Percentiles rank a stretch among this genome's conserved stretches.
Conservation (phyloP, 805 yeast species). For the Cyberlindnera saturnus region DNA sequence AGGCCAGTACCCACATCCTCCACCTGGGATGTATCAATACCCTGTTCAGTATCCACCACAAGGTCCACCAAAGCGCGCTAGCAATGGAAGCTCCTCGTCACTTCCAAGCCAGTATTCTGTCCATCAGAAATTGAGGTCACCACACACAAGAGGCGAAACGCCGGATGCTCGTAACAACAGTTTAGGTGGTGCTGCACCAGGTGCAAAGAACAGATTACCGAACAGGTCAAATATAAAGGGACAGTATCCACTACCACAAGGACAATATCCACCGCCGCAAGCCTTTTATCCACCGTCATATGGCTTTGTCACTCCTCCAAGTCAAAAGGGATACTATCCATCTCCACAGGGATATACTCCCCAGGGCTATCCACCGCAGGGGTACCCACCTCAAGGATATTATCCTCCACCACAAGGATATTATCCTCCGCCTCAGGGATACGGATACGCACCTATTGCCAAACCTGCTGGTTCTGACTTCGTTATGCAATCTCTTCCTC, state of each 20-base stretch:
- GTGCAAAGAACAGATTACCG: background rate
- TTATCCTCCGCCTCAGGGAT: slow-evolving; percentile 9
- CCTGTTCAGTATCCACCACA: background rate
- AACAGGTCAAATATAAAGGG: slow-evolving; percentile 3
- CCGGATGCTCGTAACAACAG: background rate
- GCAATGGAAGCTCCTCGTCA: slow-evolving; percentile 7
- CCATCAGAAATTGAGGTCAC: slow-evolving; percentile 4
- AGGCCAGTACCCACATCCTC: background rate
- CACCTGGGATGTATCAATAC: background rate
- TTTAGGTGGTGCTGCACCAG: background rate
- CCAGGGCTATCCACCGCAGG: slow-evolving; percentile 19
- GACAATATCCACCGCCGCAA: slow-evolving; percentile 4
- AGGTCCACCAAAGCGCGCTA: background rate
- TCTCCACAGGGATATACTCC: slow-evolving; percentile 15
- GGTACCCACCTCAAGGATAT: slow-evolving; percentile 23
- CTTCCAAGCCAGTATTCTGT: slow-evolving; percentile 5
- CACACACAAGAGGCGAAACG: slow-evolving; percentile 3
- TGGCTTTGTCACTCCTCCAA: slow-evolving; percentile 10
- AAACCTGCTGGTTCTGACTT: slow-evolving; percentile 30
- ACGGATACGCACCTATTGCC: slow-evolving; percentile 8
- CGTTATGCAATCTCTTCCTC: slow-evolving; percentile 43
- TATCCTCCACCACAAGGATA: slow-evolving; percentile 14
- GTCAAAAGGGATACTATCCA: slow-evolving; percentile 8
- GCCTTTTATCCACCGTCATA: slow-evolving; percentile 12
- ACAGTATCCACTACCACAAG: slow-evolving; percentile 7